These are phyloP conservation scores for Juncus inflexus DNA, from an alignment of 176 grass and related monocot species.

Conservation along the genomic window DNA sequence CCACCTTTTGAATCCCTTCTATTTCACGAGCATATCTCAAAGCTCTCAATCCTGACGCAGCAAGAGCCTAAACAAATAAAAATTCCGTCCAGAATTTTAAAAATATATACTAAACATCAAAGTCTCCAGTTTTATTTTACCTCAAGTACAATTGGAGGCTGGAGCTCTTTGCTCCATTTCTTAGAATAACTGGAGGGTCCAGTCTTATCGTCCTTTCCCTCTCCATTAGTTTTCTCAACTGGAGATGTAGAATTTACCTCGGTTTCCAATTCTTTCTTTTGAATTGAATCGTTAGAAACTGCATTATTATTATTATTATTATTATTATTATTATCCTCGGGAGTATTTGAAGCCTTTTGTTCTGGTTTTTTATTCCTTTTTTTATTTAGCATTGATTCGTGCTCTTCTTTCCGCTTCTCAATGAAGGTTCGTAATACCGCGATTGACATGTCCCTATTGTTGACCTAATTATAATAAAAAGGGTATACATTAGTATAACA, in stretches of 20 bases:
- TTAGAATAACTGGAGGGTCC: conserved; percentile 35
- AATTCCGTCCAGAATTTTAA: neutral
- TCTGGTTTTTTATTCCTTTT: conserved; percentile 44
- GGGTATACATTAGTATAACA: neutral
- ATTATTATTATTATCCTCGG: conserved; percentile 1
- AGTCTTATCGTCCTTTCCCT: conserved; percentile 39
- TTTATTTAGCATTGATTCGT: conserved; percentile 56
- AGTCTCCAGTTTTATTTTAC: conserved; percentile 30
- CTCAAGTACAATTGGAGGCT: conserved; percentile 81
- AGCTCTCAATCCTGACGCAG: conserved; percentile 88
- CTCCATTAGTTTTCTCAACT: conserved; percentile 39
- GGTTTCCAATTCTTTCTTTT: conserved; percentile 34
- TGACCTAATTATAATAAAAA: conserved; percentile 50
- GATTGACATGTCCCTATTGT: conserved; percentile 98
- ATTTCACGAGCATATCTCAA: conserved; percentile 82
- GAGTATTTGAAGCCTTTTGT: conserved; percentile 8
- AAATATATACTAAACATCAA: neutral
- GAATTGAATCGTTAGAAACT: conserved; percentile 10
- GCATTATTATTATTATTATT: no score
- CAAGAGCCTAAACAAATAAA: conserved; percentile 65
- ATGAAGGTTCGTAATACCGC: conserved; percentile 84
- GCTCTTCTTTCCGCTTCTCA: conserved; percentile 74
- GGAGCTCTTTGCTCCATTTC: conserved; percentile 57
- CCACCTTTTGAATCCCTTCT: conserved; percentile 61
- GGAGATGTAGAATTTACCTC: conserved; percentile 24